Percentiles rank a stretch among this genome's conserved stretches.
These are phyloP conservation scores for Phytopythium vexans DNA, from an alignment of 352 stramenopile species.

Conservation along the genomic window DNA sequence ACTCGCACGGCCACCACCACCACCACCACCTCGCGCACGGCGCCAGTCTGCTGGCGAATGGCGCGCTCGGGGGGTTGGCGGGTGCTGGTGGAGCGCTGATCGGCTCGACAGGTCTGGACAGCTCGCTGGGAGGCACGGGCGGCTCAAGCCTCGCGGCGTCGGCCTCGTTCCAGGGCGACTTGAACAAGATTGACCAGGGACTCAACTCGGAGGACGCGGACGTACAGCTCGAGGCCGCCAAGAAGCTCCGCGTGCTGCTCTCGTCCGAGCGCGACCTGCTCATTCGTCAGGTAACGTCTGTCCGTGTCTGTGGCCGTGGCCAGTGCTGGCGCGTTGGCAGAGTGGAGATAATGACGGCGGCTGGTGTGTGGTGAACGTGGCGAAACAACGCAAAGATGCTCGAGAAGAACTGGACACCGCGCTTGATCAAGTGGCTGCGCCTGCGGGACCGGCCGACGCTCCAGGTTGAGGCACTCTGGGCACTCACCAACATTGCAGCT, in stretches of 20 bases:
- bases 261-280: conserved; percentile 81
- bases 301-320: neutral
- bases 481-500: conserved; percentile 94
- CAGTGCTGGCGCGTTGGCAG: neutral
- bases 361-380: neutral
- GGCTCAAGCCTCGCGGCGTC: conserved; percentile 34
- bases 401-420: conserved; percentile 87
- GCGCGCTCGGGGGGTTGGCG: conserved; percentile 33
- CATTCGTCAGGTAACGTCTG: conserved; percentile 68
- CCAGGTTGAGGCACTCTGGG: conserved; percentile 93
- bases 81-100: conserved; percentile 18
- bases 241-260: conserved; percentile 84
- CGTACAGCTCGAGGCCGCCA: conserved; percentile 80
- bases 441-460: conserved; percentile 76
- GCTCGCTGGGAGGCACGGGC: conserved; percentile 11
- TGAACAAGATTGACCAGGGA: conserved; percentile 79
- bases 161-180: conserved; percentile 69
- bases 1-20: conserved; percentile 46
- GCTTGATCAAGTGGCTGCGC: conserved; percentile 83
- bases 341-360: neutral
- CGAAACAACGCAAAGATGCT: conserved; percentile 52
- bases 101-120: conserved; percentile 23
- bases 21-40: conserved; percentile 48
- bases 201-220: conserved; percentile 81
- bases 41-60: conserved; percentile 41